Base-by-base conservation (phyloP, 2,329 filamentous ascomycete genomes). In the Colletotrichum spaethianum region DNA sequence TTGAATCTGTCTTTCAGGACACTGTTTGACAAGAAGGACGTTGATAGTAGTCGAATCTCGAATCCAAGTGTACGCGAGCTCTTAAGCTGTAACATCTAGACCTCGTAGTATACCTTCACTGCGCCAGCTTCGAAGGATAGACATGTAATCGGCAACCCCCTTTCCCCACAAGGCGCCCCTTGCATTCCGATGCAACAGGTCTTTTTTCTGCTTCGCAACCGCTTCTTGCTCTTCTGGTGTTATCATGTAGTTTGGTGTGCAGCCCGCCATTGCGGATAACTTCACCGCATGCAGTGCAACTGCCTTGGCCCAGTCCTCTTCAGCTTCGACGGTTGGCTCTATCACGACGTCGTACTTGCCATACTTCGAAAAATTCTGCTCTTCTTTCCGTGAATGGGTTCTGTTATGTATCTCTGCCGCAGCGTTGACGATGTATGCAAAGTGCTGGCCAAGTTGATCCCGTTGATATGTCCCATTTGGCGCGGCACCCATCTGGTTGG, bases 381-480 rank as follows among this genome's bases (percentile, higher is more conserved):
- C 20, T 20, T 50, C n/a, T 5, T 11, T 20, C 4, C 8, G 0
- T 53, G 23, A 9, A 3, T 28, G 23, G 12, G 2, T 4, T 8
- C 28, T 6, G 14, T 12, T 14, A 50, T 14, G 14, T 6, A n/a
- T 55, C 6, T n/a, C 28, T 9, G 52, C 16, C 2, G 42, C 66
- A 20, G 55, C 48, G 12, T 40, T 46, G 20, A 82, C 82, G 63
- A 89, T 78, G n/a, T 84, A 79, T 5, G 80, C 72, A 11, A 84
- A 83, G 52, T 83, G 76, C 11, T 84, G 82, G n/a, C 87, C 88
- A 38, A 76, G 77, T 46, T 86, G 79, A 0, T 74, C 63, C 53
- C 67, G 11, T 53, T 33, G 18, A 53, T 67, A 2, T 16, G 40
- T 46, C 23, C 50, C 16, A 31, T 31, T 31, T 18, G 52, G 52